Percentiles rank a stretch among this genome's conserved stretches.
These are phyloP conservation scores for Iberis pinnata DNA, from an alignment of 345 rosid genomes.

Conservation along the genomic window DNA sequence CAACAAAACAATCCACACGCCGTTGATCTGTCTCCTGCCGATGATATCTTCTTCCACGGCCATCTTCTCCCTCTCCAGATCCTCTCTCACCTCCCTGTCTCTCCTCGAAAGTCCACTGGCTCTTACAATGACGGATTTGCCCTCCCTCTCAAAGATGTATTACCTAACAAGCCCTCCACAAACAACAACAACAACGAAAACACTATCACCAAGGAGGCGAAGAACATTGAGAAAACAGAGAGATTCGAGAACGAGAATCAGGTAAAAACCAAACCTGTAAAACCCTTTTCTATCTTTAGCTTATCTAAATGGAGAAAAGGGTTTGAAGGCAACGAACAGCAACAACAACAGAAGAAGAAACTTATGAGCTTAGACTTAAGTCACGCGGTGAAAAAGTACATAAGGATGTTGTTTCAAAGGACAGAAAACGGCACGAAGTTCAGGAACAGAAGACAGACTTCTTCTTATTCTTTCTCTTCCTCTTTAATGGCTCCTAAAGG, in stretches of 20 bases:
- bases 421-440: conserved; percentile 37
- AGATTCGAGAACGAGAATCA: conserved; percentile 17
- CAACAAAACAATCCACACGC: conserved; percentile 47
- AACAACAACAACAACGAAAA: conserved; percentile 18
- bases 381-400: conserved; percentile 50
- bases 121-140: conserved; percentile 58
- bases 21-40: conserved; percentile 87
- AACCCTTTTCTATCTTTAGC: conserved; percentile 69
- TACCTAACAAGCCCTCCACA: conserved; percentile 29
- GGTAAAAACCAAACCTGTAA: conserved; percentile 36
- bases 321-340: conserved; percentile 33
- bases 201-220: not conserved
- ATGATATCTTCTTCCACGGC: conserved; percentile 97
- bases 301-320: conserved; percentile 49
- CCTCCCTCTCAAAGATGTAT: conserved; percentile 41
- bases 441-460: conserved; percentile 33
- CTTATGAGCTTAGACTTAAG: conserved; percentile 52
- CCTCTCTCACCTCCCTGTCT: conserved; percentile 69
- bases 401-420: conserved; percentile 50
- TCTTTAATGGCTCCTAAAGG: conserved; percentile 20
- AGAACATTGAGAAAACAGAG: not conserved
- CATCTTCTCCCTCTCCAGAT: conserved; percentile 92
- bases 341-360: conserved; percentile 43
- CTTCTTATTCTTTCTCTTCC: conserved; percentile 24
- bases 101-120: conserved; percentile 70